phyloP scores from a whole-genome alignment of 495 filamentous ascomycete species.

The Terfezia claveryi region DNA sequence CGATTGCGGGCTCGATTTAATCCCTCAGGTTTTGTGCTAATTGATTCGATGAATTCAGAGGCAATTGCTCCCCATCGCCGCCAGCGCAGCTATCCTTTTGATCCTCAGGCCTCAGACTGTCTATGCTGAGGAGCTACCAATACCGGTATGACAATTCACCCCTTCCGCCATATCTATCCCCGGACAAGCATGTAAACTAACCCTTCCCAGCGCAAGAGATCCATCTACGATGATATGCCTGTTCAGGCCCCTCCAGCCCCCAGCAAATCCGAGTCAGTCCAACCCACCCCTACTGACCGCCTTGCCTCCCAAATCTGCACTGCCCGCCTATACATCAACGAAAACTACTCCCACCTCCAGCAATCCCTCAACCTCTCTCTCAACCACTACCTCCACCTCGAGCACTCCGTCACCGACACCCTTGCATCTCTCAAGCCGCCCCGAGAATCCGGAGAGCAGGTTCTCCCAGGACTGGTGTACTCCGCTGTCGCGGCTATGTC shows the following conservation, averaged over 20 bases:
- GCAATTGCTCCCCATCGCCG: too few relatives aligned
- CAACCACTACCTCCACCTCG: conserved; percentile 50
- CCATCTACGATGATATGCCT: conserved; percentile 65
- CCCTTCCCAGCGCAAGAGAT: conserved; percentile 33
- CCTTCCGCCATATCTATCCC: too few relatives aligned
- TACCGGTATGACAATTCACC: too few relatives aligned
- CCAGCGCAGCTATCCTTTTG: too few relatives aligned
- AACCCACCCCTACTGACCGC: conserved; percentile 72
- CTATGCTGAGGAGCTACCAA: too few relatives aligned
- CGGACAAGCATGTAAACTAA: background rate
- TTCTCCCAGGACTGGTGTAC: conserved; percentile 72
- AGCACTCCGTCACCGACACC: conserved; percentile 66
- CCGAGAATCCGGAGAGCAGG: conserved; percentile 53
- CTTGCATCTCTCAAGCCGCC: conserved; percentile 69
- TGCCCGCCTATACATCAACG: conserved; percentile 61
- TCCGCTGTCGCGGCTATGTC: conserved; percentile 83
- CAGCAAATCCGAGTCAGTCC: conserved; percentile 16
- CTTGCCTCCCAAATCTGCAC: conserved; percentile 62
- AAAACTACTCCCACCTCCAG: conserved; percentile 46
- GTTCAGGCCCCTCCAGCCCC: conserved; percentile 21
- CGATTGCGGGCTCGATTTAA: too few relatives aligned
- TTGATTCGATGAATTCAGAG: too few relatives aligned
- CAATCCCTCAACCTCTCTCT: conserved; percentile 55
- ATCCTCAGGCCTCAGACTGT: too few relatives aligned
- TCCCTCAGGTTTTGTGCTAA: too few relatives aligned